phyloP scores from a whole-genome alignment of 2,329 filamentous ascomycete genomes.

The Plenodomus biglobosus region DNA sequence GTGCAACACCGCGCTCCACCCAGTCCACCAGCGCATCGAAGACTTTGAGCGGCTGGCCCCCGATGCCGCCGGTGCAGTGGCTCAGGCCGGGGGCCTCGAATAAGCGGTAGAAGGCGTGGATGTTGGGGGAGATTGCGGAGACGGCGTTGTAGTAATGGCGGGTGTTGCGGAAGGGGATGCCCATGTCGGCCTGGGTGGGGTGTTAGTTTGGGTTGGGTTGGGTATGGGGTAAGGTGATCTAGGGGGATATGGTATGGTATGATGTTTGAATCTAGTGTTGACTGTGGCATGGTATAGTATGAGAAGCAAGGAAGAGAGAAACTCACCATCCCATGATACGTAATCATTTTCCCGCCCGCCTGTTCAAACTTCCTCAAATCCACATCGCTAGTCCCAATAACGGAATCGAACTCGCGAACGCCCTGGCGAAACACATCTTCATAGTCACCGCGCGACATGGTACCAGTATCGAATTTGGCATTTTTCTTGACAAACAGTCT shows the following conservation, averaged over 20 bases:
- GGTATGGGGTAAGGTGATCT: no score
- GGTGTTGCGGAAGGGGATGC: slow-evolving; percentile 7
- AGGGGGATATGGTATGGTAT: no score
- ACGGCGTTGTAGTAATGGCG: slow-evolving; percentile 17
- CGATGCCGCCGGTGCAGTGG: slow-evolving; percentile 23
- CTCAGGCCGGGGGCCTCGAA: slow-evolving; percentile 27
- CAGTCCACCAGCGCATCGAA: slow-evolving; percentile 28
- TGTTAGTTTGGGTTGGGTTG: no score
- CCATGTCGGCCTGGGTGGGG: not conserved
- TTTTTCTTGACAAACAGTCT: slow-evolving; percentile 17
- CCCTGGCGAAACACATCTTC: not conserved
- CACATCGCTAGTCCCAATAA: slow-evolving; percentile 16
- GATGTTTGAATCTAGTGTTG: no score
- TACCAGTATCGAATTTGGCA: slow-evolving; percentile 2
- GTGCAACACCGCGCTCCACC: slow-evolving; percentile 27
- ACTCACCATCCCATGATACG: slow-evolving; percentile 23
- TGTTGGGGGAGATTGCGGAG: slow-evolving; percentile 7
- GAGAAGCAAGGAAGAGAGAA: no score
- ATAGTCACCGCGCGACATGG: not conserved
- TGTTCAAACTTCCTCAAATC: slow-evolving; percentile 22
- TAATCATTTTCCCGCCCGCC: slow-evolving; percentile 27
- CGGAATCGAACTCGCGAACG: slow-evolving; percentile 11
- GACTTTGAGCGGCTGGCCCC: slow-evolving; percentile 37
- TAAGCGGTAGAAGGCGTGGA: slow-evolving; percentile 25
- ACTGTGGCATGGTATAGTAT: no score